Percentiles rank a stretch among this genome's conserved stretches.
Evolutionary conservation across 495 filamentous ascomycete genomes (phyloP).

Genomic region (Jackrogersella minutella): DNA sequence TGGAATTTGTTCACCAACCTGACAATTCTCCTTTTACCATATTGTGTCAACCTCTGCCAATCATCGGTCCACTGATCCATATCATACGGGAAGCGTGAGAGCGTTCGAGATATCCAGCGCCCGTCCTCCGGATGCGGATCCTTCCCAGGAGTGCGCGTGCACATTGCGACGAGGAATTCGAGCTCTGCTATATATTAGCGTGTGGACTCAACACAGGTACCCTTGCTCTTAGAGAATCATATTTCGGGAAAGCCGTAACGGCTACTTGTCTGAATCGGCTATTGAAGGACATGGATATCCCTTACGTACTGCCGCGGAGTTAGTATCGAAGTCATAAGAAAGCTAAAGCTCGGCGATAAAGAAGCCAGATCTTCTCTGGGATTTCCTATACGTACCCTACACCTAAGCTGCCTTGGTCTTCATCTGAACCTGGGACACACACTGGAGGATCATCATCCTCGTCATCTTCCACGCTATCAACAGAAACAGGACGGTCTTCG

Average conservation of each 20-base stretch:
- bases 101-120: slow-evolving; percentile 13
- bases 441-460: neutral
- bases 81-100: neutral
- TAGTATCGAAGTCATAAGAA: neutral
- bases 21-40: neutral
- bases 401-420: neutral
- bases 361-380: neutral
- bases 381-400: neutral
- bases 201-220: neutral
- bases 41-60: neutral
- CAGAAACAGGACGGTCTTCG: too few species aligned
- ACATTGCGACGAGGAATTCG: slow-evolving; percentile 25
- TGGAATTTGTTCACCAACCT: slow-evolving; percentile 6
- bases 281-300: neutral
- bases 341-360: neutral
- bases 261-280: neutral
- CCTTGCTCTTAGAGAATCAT: neutral
- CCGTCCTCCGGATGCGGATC: slow-evolving; percentile 19
- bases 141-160: neutral
- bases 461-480: neutral
- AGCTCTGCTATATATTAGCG: slow-evolving; percentile 20
- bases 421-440: neutral
- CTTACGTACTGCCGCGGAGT: neutral
- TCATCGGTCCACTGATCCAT: neutral
- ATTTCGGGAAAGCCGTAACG: neutral